Conservation (phyloP, 2,329 filamentous ascomycete genomes). For the Sclerotinia spermophila region DNA sequence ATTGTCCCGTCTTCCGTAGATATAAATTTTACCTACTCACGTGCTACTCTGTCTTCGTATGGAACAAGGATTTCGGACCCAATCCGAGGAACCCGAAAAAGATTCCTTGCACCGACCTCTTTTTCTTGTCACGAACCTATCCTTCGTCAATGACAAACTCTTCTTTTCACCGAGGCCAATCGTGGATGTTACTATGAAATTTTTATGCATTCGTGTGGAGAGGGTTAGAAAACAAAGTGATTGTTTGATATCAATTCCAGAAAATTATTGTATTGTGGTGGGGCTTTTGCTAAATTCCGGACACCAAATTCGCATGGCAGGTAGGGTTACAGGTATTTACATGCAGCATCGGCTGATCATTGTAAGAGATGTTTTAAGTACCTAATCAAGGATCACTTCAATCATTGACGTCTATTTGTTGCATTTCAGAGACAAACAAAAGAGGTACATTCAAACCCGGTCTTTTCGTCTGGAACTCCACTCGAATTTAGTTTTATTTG, state of each 20-base stretch:
- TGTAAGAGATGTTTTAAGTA: not conserved
- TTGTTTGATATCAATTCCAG: not conserved
- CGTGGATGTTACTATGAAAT: not conserved
- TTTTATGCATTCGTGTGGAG: not conserved
- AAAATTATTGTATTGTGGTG: not conserved
- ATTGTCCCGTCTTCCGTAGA: not conserved
- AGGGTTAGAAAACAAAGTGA: not conserved
- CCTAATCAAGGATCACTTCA: not conserved
- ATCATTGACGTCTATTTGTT: not conserved
- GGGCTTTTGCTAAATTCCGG: not conserved
- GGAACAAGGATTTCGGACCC: not conserved
- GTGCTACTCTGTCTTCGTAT: not conserved
- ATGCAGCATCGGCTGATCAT: constrained; percentile 8
- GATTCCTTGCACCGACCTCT: not conserved
- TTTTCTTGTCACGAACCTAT: not conserved
- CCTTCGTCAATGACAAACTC: not conserved
- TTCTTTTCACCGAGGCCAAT: not conserved
- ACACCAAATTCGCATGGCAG: not conserved
- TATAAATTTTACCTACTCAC: not conserved
- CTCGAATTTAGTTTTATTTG: not conserved
- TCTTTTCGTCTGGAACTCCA: constrained; percentile 8
- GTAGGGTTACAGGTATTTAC: not conserved
- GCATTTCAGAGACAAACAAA: not conserved
- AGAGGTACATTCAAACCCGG: not conserved
- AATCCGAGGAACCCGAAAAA: not conserved